Conservation (phyloP, 2,329 filamentous ascomycete species). For the Bertia moriformis region DNA sequence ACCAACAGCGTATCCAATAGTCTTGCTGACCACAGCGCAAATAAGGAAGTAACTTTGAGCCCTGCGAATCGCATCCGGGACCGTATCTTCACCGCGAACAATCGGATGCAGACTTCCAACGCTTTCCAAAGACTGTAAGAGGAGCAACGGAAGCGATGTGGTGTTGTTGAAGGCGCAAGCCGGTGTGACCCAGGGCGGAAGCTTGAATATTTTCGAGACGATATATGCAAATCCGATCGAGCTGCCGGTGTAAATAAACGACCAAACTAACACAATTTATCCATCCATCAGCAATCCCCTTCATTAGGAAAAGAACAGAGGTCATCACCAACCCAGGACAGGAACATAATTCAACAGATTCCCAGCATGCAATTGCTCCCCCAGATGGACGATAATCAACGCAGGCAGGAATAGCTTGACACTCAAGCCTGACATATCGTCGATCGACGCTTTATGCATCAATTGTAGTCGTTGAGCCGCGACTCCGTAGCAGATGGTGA, state of each 20-base stretch:
- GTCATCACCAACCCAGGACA: constrained; percentile 7
- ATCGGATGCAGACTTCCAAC: constrained; percentile 32
- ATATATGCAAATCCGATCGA: constrained; percentile 10
- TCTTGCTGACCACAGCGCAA: constrained; percentile 38
- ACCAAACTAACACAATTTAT: constrained; percentile 9
- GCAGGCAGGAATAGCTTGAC: constrained; percentile 14
- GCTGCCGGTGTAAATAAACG: constrained; percentile 9
- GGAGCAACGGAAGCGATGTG: constrained; percentile 12
- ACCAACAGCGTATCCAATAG: constrained; percentile 36
- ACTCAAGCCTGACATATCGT: constrained; percentile 12
- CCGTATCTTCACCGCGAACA: constrained; percentile 20
- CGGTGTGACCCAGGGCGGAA: constrained; percentile 11
- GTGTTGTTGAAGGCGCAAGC: constrained; percentile 16
- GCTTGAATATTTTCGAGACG: constrained; percentile 6
- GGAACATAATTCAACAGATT: constrained; percentile 9
- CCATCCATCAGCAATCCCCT: background rate
- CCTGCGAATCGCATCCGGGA: constrained; percentile 26
- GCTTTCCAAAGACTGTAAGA: constrained; percentile 25
- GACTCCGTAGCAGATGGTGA: constrained; percentile 12
- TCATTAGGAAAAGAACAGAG: too few species aligned
- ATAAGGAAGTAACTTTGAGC: constrained; percentile 43
- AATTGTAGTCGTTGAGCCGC: constrained; percentile 9
- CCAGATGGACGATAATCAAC: constrained; percentile 12
- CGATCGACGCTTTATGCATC: constrained; percentile 8
- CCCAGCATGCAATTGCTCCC: constrained; percentile 9